Base-by-base conservation (phyloP, 192 early-diverging fungal species). In the Spizellomyces punctatus region DNA sequence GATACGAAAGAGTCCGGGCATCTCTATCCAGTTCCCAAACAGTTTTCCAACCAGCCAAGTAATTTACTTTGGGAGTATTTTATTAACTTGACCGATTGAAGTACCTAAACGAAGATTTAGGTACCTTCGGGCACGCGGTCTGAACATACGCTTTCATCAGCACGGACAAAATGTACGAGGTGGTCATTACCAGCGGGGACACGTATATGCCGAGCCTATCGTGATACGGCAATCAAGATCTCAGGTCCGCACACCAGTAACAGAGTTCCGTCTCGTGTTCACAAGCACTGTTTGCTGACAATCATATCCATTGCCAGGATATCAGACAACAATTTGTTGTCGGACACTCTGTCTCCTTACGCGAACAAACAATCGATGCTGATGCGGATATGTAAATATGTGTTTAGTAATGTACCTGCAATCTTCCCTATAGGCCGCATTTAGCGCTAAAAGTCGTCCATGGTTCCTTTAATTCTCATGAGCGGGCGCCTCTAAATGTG, bases 121-220 rank as follows among this genome's bases (percentile, higher is more conserved):
- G 64, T 82, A 82, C 68, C 63, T 78, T 6, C 71, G 73, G 8
- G 73, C 81, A 14, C 72, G 76, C 14, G 81, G 81, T 1, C 62
- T 82, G 48, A 82, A 82, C 64, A 73, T 82, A 27, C 66, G 58
- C 17, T 82, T 77, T 46, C 67, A 36, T 3, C 27, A 36, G 27
- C 27, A 36, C 27, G 27, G 67, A 41, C 57, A 58, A 22, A 57
- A 16, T 6, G 19, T 21, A 9, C 63, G 67, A 16, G 46, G 56
- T 22, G 72, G 62, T 44, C 68, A 57, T 17, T 49, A 12, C 27
- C 16, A 56, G 45, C 48, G 46, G 4, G 72, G 71, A 49, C 77
- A 79, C 62, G 73, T 82, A 8, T 79, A 76, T 41, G 64, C 78
- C 2, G 64, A 82, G 50, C 81, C 81, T n/a, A 78, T 82, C 22